A percentile compares a stretch with the other conserved stretches of the same genome.
These are phyloP conservation scores for Thelonectria rubi DNA, from an alignment of 2,329 filamentous ascomycete genomes.

Conservation along the genomic window DNA sequence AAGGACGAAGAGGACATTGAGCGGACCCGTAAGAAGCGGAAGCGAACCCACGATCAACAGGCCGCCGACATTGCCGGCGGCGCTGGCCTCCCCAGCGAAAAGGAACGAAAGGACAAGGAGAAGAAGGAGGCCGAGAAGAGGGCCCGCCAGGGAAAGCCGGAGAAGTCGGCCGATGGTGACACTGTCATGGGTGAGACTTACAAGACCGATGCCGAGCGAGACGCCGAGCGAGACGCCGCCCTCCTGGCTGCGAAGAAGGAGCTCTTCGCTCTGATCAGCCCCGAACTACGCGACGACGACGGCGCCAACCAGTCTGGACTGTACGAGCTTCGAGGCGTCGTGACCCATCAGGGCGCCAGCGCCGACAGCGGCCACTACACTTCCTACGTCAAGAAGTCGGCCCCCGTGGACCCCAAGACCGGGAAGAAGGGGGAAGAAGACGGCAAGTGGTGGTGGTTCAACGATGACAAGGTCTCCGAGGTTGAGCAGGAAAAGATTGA, in stretches of 20 bases:
- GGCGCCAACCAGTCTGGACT: constrained; percentile 92
- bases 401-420: constrained; percentile 74
- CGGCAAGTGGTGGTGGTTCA: constrained; percentile 99
- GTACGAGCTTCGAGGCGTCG: constrained; percentile 92
- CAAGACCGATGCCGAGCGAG: constrained; percentile 94
- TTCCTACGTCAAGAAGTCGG: constrained; percentile 94
- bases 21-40: constrained; percentile 90
- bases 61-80: constrained; percentile 56
- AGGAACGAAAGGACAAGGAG: constrained; percentile 61
- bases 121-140: constrained; percentile 56
- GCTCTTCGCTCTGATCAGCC: constrained; percentile 79
- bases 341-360: constrained; percentile 95
- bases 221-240: constrained; percentile 81
- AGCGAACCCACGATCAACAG: constrained; percentile 65
- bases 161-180: constrained; percentile 65
- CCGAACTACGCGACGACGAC: constrained; percentile 77
- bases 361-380: constrained; percentile 99
- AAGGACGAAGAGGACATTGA: constrained; percentile 96
- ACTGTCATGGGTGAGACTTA: constrained; percentile 79
- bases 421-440: constrained; percentile 84
- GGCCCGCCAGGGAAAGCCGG: constrained; percentile 56
- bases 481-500: constrained; percentile 92
- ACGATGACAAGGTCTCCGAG: constrained; percentile 96
- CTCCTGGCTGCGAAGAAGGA: constrained; percentile 88
- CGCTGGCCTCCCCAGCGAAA: constrained; percentile 60